Conservation (phyloP, 768 basidiomycete genomes). For the Paxillus ammoniavirescens region DNA sequence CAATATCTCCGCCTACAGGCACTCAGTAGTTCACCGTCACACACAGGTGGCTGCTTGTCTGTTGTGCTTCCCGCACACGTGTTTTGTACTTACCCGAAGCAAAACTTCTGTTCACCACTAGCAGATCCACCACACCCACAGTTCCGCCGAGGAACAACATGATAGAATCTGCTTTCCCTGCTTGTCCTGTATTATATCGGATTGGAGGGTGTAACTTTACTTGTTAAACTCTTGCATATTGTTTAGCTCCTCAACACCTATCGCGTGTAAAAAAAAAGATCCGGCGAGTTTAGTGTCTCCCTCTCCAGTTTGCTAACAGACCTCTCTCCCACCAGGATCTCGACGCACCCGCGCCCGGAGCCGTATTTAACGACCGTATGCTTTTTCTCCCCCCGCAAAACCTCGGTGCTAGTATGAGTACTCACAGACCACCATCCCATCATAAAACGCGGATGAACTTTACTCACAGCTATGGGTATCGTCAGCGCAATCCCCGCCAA, state of each 20-base stretch:
- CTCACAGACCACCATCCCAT: conserved; percentile 23
- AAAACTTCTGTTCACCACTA: background rate
- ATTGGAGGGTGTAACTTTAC: conserved; percentile 46
- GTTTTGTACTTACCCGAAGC: background rate
- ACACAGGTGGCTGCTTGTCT: background rate
- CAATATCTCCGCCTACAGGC: background rate
- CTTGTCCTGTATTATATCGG: background rate
- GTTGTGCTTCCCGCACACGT: background rate
- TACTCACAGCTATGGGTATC: background rate
- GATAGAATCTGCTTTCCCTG: background rate
- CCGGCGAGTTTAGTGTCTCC: conserved; percentile 26
- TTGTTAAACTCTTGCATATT: conserved; percentile 66
- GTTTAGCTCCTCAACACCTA: conserved; percentile 56
- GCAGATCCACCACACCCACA: background rate
- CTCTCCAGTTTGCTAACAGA: conserved; percentile 42
- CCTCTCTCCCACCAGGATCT: conserved; percentile 45
- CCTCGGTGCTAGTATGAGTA: conserved; percentile 37
- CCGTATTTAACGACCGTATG: conserved; percentile 67
- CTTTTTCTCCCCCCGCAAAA: conserved; percentile 75
- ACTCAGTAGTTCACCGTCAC: background rate
- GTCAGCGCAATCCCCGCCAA: conserved; percentile 35
- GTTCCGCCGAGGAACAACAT: background rate
- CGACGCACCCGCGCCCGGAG: conserved; percentile 52
- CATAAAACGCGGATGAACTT: background rate
- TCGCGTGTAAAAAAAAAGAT: conserved; percentile 68